A percentile compares a stretch with the other conserved stretches of the same genome.
Conservation (phyloP, 208 protist species). For the Acanthamoeba polyphaga region DNA sequence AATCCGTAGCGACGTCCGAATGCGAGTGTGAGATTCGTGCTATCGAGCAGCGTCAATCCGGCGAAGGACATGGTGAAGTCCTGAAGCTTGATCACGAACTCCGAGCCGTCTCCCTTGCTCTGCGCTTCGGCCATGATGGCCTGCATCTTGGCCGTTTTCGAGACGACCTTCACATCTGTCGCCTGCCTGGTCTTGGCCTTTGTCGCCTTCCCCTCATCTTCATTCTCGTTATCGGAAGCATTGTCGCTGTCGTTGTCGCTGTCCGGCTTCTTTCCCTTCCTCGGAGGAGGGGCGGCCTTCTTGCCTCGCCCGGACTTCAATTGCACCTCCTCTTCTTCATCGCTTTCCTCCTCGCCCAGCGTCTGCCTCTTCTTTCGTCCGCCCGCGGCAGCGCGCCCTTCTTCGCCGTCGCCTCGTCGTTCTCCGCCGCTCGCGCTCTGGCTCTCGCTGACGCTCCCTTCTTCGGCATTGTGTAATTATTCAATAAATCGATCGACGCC, state of each 20-base stretch:
- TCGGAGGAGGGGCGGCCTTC: neutral
- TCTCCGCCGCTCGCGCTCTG: slow-evolving; percentile 1
- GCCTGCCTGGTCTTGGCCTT: slow-evolving; percentile 47
- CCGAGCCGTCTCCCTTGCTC: slow-evolving; percentile 68
- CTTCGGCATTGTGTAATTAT: slow-evolving; percentile 10
- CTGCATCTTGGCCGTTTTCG: slow-evolving; percentile 65
- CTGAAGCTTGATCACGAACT: slow-evolving; percentile 82
- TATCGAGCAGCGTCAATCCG: slow-evolving; percentile 77
- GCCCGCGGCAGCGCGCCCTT: neutral
- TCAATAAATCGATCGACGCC: neutral
- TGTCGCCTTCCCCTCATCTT: neutral
- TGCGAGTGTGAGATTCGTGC: slow-evolving; percentile 83
- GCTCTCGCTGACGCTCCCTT: slow-evolving; percentile 53
- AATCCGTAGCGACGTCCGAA: slow-evolving; percentile 96
- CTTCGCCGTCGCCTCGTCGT: neutral
- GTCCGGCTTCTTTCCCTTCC: neutral
- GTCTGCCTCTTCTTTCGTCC: slow-evolving; percentile 5
- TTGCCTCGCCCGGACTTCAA: neutral
- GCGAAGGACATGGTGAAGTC: slow-evolving; percentile 83
- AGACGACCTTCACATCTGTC: slow-evolving; percentile 14
- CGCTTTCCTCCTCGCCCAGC: neutral
- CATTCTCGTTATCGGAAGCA: neutral
- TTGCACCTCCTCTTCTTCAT: neutral
- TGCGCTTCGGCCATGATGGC: slow-evolving; percentile 75
- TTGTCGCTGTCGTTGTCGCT: neutral